Evolutionary conservation across 2,329 filamentous ascomycete species (phyloP).

Genomic region (Phialophora macrospora): DNA sequence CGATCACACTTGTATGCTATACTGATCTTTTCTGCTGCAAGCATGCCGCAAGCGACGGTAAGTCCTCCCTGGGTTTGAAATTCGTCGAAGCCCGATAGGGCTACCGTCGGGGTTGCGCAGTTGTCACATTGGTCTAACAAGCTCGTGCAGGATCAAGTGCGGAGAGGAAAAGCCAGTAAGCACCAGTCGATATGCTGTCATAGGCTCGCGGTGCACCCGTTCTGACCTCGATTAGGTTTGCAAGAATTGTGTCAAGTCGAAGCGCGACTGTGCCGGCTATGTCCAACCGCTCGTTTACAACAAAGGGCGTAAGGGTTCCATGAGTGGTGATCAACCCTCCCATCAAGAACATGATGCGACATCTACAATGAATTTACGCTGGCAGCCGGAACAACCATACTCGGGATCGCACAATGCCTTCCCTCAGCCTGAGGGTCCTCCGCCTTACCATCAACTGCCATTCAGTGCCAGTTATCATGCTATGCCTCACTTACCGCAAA

Average conservation of each 20-base stretch:
- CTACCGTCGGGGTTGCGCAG: background rate
- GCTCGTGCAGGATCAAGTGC: slow-evolving; percentile 73
- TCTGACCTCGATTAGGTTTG: slow-evolving; percentile 40
- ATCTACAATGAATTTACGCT: slow-evolving; percentile 14
- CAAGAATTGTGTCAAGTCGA: slow-evolving; percentile 54
- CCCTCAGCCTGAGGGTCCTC: slow-evolving; percentile 7
- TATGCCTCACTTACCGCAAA: slow-evolving; percentile 4
- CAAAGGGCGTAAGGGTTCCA: slow-evolving; percentile 7
- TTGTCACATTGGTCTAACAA: slow-evolving; percentile 6
- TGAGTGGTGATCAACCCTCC: slow-evolving; percentile 15
- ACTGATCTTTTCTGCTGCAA: slow-evolving; percentile 44
- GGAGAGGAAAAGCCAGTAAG: slow-evolving; percentile 71
- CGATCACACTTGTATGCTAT: slow-evolving; percentile 10
- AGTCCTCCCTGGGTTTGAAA: background rate
- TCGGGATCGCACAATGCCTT: slow-evolving; percentile 10
- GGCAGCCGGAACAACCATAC: slow-evolving; percentile 20
- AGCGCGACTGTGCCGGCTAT: slow-evolving; percentile 49
- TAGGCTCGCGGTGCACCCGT: background rate
- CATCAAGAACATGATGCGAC: slow-evolving; percentile 14
- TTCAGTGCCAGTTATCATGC: slow-evolving; percentile 29
- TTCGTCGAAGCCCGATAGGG: background rate
- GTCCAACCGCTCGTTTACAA: slow-evolving; percentile 35
- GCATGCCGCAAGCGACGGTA: slow-evolving; percentile 84
- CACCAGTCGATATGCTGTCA: background rate
- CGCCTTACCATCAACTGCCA: slow-evolving; percentile 22